A percentile compares a stretch with the other conserved stretches of the same genome.
Conservation (phyloP, 202 grass and related monocot species). For the Saccharum hybrid region DNA sequence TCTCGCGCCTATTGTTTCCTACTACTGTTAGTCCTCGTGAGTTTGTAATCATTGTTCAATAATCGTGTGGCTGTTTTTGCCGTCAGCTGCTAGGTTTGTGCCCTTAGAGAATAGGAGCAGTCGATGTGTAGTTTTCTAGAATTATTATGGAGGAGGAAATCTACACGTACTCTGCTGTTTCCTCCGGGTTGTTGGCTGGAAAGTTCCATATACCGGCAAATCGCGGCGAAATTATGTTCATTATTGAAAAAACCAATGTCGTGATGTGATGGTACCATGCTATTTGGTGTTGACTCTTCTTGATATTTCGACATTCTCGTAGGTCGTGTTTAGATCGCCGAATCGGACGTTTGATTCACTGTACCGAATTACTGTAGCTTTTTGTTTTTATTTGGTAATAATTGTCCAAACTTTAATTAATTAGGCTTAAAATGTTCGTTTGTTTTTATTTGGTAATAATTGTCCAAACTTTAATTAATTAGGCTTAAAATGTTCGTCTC, state of each 20-base stretch:
- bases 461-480: too few species aligned
- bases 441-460: too few species aligned
- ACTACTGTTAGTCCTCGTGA: background rate
- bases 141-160: conserved; percentile 2
- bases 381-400: too few species aligned
- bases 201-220: conserved; percentile 19
- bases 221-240: background rate
- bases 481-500: too few species aligned
- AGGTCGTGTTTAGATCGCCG: too few species aligned
- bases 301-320: background rate
- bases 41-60: too few species aligned
- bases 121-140: conserved; percentile 33
- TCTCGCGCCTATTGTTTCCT: background rate
- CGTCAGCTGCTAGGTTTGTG: too few species aligned
- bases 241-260: background rate
- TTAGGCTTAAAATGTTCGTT: too few species aligned
- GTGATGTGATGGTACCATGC: background rate
- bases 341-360: too few species aligned
- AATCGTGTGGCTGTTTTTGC: too few species aligned
- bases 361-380: too few species aligned
- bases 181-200: conserved; percentile 39
- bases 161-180: conserved; percentile 19
- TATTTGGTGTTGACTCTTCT: background rate
- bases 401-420: too few species aligned
- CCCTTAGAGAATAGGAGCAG: background rate